phyloP scores from a whole-genome alignment of 306 rosid genomes.

The Urtica urens region DNA sequence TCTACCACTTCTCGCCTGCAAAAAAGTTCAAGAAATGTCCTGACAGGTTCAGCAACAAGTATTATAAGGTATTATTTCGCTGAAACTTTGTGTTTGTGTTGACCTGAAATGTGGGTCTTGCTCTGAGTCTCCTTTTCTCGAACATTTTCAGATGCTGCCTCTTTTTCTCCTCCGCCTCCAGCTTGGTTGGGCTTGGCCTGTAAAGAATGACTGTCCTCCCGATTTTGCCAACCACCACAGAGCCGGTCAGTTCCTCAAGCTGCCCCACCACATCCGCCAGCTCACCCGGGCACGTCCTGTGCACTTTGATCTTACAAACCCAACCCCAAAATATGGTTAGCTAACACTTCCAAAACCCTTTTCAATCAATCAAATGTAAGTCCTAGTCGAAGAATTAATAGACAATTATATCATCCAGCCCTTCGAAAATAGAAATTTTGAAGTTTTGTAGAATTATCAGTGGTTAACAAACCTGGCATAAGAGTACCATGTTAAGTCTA shows the following conservation, averaged over 20 bases:
- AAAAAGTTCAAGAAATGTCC: conserved; percentile 6
- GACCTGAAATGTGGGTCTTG: conserved; percentile 23
- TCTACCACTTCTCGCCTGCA: conserved; percentile 34
- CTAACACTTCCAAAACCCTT: neutral
- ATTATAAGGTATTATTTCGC: neutral
- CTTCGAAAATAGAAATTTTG: too few species aligned
- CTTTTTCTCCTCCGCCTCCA: conserved; percentile 84
- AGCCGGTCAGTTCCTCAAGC: conserved; percentile 56
- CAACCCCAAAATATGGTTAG: conserved; percentile 9
- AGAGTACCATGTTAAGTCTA: too few species aligned
- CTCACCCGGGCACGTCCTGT: conserved; percentile 76
- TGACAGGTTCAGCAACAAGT: neutral
- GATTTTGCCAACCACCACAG: conserved; percentile 58
- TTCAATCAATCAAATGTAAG: neutral
- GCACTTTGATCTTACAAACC: conserved; percentile 61
- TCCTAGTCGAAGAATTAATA: neutral
- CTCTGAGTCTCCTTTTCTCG: conserved; percentile 26
- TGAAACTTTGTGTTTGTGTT: too few species aligned
- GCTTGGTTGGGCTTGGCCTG: conserved; percentile 69
- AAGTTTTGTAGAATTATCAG: too few species aligned
- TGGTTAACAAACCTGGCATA: too few species aligned
- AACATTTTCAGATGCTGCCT: conserved; percentile 30
- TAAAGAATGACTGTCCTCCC: conserved; percentile 73
- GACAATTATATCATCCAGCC: too few species aligned
- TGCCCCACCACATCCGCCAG: conserved; percentile 60